Base-by-base conservation (phyloP, 306 rosid species). In the Trifolium dubium region DNA sequence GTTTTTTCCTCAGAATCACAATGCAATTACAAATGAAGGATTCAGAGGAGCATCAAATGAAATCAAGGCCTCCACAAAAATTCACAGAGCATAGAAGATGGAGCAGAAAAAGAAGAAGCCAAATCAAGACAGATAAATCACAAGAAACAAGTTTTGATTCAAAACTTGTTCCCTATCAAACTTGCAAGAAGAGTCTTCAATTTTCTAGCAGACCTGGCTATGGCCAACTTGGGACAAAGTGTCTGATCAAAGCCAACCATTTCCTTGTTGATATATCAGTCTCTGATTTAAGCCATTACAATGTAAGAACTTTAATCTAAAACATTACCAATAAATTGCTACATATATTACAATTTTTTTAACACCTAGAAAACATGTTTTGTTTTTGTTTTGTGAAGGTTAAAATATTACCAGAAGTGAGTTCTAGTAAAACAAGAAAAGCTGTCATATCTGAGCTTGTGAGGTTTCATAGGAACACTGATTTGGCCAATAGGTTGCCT, bases 201-300 rank as follows among this genome's bases (percentile, higher is more conserved):
- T 85, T 85, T 56, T 77, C 76, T 13, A 62, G 39, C 41, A 85
- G 88, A 31, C 86, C 88, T 75, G 88, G 86, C 23, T 76, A 47
- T 85, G 88, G 88, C 55, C 86, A 82, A 64, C 80, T 77, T 46
- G 80, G 80, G 3, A 77, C 80, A 0, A 77, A 77, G 69, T 77
- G 80, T 58, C 13, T 68, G 19, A 23, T 77, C 63, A 77, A 67
- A 77, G 75, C 80, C 5, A 77, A 77, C 69, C 80, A 77, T 7
- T 77, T 77, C 7, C 74, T 77, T 32, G 75, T 67, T 8, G 75
- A 77, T 34, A 69, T 77, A 4, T 77, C 80, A 18, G 62, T 46
- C 3, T 77, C 75, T 34, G 75, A 77, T 58, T 67, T 77, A 65
- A 77, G 14, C 53, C 91, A 84, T 64, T 87, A 87, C 72, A 84